Evolutionary conservation across 345 rosid species (phyloP).

Genomic region (Trapa bicornis): DNA sequence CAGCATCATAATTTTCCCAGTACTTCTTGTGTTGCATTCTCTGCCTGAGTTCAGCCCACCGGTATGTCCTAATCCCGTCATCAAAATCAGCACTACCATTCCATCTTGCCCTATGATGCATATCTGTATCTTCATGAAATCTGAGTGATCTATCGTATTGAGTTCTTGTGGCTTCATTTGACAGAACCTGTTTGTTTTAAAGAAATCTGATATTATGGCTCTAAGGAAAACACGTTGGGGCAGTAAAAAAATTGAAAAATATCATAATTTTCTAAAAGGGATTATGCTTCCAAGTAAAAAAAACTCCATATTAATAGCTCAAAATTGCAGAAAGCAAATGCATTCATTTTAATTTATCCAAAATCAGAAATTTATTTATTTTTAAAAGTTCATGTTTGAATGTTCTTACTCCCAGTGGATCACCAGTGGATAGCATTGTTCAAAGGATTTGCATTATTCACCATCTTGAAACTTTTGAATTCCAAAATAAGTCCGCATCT

Average conservation of each 20-base stretch:
- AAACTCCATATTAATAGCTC: neutral
- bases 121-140: slow-evolving; percentile 25
- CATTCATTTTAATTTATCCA: neutral
- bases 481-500: neutral
- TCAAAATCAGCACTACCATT: slow-evolving; percentile 31
- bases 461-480: neutral
- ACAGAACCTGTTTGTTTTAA: slow-evolving; percentile 41
- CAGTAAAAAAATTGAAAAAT: neutral
- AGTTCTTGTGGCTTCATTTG: slow-evolving; percentile 53
- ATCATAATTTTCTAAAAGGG: neutral
- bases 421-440: neutral
- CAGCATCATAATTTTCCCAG: slow-evolving; percentile 23
- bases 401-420: neutral
- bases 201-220: neutral
- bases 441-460: neutral
- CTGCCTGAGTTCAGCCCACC: slow-evolving; percentile 52
- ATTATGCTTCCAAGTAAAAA: neutral
- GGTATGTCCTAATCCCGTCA: slow-evolving; percentile 32
- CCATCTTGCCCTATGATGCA: slow-evolving; percentile 23
- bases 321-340: neutral
- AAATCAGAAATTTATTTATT: neutral
- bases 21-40: slow-evolving; percentile 32
- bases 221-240: neutral
- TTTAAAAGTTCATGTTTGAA: neutral
- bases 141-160: slow-evolving; percentile 47